Percentiles rank a stretch among this genome's conserved stretches.
Conservation (phyloP, 2,329 filamentous ascomycete species). For the Talaromyces sp. region DNA sequence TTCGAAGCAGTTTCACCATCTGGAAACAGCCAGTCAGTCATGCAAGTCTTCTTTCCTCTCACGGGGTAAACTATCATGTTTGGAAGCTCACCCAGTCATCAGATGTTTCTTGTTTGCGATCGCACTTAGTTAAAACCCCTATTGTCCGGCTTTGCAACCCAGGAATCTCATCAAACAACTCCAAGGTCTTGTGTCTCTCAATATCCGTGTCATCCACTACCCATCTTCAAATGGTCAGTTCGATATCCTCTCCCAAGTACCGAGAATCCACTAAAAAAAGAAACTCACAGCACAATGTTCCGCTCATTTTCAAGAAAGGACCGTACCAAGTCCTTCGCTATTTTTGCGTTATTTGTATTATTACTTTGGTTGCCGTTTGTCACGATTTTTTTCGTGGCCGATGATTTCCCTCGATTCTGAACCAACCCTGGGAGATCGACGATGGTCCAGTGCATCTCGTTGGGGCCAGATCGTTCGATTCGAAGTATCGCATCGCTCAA, state of each 20-base stretch:
- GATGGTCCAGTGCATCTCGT: constrained; percentile 14
- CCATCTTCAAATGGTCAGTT: constrained; percentile 12
- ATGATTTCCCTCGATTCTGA: constrained; percentile 4
- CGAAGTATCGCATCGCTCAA: constrained; percentile 12
- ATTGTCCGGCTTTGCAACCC: constrained; percentile 18
- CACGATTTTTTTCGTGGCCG: neutral
- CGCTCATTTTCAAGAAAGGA: constrained; percentile 13
- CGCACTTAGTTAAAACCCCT: constrained; percentile 20
- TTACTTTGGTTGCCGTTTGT: neutral
- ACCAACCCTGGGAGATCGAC: constrained; percentile 15
- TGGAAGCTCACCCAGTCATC: constrained; percentile 15
- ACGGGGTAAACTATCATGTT: neutral
- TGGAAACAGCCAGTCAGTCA: neutral
- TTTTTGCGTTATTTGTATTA: constrained; percentile 1
- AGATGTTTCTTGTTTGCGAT: constrained; percentile 19
- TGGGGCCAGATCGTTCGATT: constrained; percentile 9
- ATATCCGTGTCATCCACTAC: constrained; percentile 21
- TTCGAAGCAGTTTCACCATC: constrained; percentile 22
- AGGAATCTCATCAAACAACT: constrained; percentile 15
- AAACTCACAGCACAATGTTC: constrained; percentile 10
- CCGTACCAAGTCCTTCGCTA: constrained; percentile 10
- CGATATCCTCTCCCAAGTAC: too few species aligned
- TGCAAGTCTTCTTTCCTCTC: neutral
- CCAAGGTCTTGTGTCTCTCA: constrained; percentile 16
- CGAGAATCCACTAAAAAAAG: neutral